Base-by-base conservation (phyloP, 2,329 filamentous ascomycete genomes). In the Clarireedia sp. region DNA sequence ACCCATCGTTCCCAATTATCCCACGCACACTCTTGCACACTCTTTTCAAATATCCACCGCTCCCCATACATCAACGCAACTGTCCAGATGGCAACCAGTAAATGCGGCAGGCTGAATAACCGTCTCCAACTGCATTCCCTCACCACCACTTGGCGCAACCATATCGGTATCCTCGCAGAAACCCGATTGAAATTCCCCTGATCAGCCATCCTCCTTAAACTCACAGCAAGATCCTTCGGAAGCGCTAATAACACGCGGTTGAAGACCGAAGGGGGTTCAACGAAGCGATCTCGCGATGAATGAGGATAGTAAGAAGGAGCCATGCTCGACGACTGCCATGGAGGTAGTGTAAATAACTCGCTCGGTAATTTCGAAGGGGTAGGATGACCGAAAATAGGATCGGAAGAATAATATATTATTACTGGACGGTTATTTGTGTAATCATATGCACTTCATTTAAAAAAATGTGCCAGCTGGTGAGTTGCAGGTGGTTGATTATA, bases 1-100 rank as follows among this genome's bases (percentile, higher is more conserved):
- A 95, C 90, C 91, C 94, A 99, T 71, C 82, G 79, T 75, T 99
- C 94, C 94, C 94, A 99, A 41, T 80, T 80, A 37, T 81, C 78
- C 94, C 94, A 99, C 54, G 80, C 74, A 71, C 94, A 99, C 51
- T 74, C 77, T 55, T 80, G 75, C 16, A 96, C 81, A 57, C 80
- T 83, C 60, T 80, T 81, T 52, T 79, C 76, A 70, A 95, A 97
- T 37, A 86, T 79, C 71, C 81, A 87, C 57, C 87, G 78, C 74
- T 99, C 94, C 1, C 92, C 90, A 83, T 89, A 94, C 61, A 94
- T 81, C 59, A 99, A 66, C 19, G 87, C 78, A 21, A 89, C 69
- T 41, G 90, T 65, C 92, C 94, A 99, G 46, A 91, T 57, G 12
- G 80, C 68, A 17, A 88, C 81, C 60, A 95, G 69, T 16, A 85